phyloP scores from a whole-genome alignment of 106 monocot genomes.

The Ottelia alismoides region DNA sequence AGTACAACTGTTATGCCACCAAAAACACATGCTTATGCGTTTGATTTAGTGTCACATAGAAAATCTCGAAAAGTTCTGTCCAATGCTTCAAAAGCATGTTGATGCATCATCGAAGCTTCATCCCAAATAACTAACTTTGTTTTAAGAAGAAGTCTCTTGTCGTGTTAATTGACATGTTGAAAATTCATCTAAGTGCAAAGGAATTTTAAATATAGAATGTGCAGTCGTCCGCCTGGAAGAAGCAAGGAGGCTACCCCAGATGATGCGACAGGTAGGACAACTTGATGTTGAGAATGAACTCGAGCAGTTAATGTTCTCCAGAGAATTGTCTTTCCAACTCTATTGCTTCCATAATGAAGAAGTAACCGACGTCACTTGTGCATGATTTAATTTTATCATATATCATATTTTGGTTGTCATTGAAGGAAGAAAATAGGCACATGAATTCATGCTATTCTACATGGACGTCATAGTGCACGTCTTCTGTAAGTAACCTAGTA shows the following conservation, averaged over 20 bases:
- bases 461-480: background rate
- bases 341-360: slow-evolving; percentile 5
- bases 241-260: slow-evolving; percentile 10
- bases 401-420: slow-evolving; percentile 4
- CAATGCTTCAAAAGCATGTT: slow-evolving; percentile 3
- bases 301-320: slow-evolving; percentile 4
- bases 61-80: slow-evolving; percentile 4
- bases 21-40: background rate
- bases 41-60: background rate
- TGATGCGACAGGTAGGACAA: slow-evolving; percentile 16
- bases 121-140: slow-evolving; percentile 2
- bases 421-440: background rate
- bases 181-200: background rate
- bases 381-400: background rate
- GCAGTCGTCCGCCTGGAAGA: slow-evolving; percentile 14
- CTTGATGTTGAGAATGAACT: background rate
- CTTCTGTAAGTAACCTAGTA: slow-evolving; percentile 2
- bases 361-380: background rate
- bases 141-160: background rate
- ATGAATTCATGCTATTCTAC: background rate
- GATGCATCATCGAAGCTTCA: slow-evolving; percentile 8
- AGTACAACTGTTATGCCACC: slow-evolving; percentile 1
- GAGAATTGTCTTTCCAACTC: slow-evolving; percentile 15
- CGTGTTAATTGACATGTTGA: background rate
- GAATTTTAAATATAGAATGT: slow-evolving; percentile 17